Conservation (phyloP, 2,329 filamentous ascomycete species). For the Aspergillus pseudoglaucus region DNA sequence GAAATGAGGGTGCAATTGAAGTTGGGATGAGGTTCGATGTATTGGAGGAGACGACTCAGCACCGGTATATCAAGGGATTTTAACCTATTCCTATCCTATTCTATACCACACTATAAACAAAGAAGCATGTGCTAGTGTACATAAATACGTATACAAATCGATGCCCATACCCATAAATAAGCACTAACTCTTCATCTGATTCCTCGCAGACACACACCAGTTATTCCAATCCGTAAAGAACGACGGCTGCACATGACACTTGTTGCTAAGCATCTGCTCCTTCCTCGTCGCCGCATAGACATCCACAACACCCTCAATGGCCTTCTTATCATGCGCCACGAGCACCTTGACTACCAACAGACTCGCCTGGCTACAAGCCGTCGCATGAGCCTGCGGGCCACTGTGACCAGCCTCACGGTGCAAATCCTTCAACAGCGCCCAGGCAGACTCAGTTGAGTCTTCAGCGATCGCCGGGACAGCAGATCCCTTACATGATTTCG, state of each 20-base stretch:
- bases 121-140: not conserved
- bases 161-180: not conserved
- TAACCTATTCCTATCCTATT: conserved; percentile 5
- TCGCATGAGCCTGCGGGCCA: conserved; percentile 62
- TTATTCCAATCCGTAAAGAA: conserved; percentile 71
- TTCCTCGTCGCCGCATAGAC: conserved; percentile 60
- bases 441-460: conserved; percentile 24
- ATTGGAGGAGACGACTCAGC: conserved; percentile 50
- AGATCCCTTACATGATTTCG: conserved; percentile 54
- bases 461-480: conserved; percentile 36
- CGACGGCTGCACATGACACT: conserved; percentile 54
- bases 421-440: conserved; percentile 57
- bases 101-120: not conserved
- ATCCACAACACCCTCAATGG: conserved; percentile 51
- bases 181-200: conserved; percentile 32
- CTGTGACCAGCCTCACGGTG: conserved; percentile 56
- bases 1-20: conserved; percentile 47
- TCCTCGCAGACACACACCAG: conserved; percentile 53
- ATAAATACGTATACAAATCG: too few relatives aligned
- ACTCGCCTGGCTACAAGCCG: conserved; percentile 61
- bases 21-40: conserved; percentile 57
- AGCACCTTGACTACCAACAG: conserved; percentile 39
- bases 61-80: conserved; percentile 47
- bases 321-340: conserved; percentile 42
- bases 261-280: conserved; percentile 52